Evolutionary conservation across 2,329 filamentous ascomycete species (phyloP).

Genomic region (Colletotrichum tamarilloi): DNA sequence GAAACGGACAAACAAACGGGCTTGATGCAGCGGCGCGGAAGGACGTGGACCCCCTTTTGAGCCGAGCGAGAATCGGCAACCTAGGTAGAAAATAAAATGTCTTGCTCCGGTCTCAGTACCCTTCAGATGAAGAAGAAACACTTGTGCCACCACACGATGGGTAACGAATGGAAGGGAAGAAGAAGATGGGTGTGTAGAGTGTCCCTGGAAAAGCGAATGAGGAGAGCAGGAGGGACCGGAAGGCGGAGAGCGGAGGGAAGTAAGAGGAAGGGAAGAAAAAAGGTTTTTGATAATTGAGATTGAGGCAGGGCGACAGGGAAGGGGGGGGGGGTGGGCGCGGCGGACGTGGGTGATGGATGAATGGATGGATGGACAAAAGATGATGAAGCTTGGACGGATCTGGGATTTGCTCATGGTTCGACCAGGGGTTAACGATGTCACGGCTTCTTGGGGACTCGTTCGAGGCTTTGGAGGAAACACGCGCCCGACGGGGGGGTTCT

Average conservation of each 20-base stretch:
- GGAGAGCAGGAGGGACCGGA: slow-evolving; percentile 22
- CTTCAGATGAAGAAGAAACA: slow-evolving; percentile 31
- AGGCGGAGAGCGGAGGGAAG: slow-evolving; percentile 22
- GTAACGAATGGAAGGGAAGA: slow-evolving; percentile 14
- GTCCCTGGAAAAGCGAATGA: slow-evolving; percentile 26
- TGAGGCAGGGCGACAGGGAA: background rate
- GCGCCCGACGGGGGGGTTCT: slow-evolving; percentile 26
- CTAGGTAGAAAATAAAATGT: slow-evolving; percentile 5
- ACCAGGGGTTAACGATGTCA: slow-evolving; percentile 31
- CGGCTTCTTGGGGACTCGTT: slow-evolving; percentile 29
- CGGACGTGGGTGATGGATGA: background rate
- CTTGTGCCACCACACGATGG: background rate
- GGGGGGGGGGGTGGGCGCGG: background rate
- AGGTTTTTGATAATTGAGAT: slow-evolving; percentile 8
- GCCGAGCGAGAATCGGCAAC: background rate
- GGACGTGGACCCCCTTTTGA: slow-evolving; percentile 13
- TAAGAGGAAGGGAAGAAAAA: slow-evolving; percentile 20
- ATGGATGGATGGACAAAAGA: background rate
- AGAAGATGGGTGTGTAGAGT: slow-evolving; percentile 18
- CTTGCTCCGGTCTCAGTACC: slow-evolving; percentile 29
- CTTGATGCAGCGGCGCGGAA: slow-evolving; percentile 6
- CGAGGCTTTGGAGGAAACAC: slow-evolving; percentile 29
- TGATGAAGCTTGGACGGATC: slow-evolving; percentile 24
- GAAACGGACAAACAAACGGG: slow-evolving; percentile 5
- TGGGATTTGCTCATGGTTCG: slow-evolving; percentile 33